These are phyloP conservation scores for Paramecium octaurelia DNA, from an alignment of 73 alveolate genomes.

Conservation along the genomic window DNA sequence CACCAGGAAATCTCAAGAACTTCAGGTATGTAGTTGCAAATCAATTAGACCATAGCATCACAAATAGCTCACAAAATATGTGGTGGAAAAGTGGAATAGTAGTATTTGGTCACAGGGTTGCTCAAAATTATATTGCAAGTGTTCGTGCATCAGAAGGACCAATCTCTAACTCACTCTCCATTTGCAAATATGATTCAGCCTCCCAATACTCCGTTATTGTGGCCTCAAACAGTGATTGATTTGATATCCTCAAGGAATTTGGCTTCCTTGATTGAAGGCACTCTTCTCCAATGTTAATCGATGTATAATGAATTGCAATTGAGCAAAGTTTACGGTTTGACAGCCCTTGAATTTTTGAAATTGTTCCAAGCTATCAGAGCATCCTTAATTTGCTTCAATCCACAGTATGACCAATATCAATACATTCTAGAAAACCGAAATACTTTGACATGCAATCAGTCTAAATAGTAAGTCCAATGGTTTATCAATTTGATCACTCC, in stretches of 20 bases:
- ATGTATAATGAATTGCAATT: constrained; percentile 1
- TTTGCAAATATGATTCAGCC: constrained; percentile 10
- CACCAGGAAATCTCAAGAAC: neutral
- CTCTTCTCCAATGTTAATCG: neutral
- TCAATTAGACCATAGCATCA: constrained; percentile 11
- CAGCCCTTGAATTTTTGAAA: neutral
- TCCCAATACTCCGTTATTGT: neutral
- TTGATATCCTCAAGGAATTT: neutral
- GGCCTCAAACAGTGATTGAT: neutral
- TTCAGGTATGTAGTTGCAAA: neutral
- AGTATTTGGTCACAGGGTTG: neutral
- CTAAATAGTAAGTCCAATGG: neutral
- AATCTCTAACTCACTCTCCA: neutral
- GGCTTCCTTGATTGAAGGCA: neutral
- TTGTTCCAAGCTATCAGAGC: neutral
- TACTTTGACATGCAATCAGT: constrained; percentile 27
- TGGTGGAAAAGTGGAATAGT: neutral
- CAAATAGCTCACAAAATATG: neutral
- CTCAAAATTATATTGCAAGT: neutral
- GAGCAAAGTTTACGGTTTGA: neutral
- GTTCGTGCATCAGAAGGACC: constrained; percentile 1
- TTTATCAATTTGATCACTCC: neutral
- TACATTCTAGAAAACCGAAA: constrained; percentile 3
- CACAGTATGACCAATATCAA: neutral
- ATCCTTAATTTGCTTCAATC: neutral